Evolutionary conservation across 805 yeast species (phyloP).

Genomic region (Myxozyma monticola): DNA sequence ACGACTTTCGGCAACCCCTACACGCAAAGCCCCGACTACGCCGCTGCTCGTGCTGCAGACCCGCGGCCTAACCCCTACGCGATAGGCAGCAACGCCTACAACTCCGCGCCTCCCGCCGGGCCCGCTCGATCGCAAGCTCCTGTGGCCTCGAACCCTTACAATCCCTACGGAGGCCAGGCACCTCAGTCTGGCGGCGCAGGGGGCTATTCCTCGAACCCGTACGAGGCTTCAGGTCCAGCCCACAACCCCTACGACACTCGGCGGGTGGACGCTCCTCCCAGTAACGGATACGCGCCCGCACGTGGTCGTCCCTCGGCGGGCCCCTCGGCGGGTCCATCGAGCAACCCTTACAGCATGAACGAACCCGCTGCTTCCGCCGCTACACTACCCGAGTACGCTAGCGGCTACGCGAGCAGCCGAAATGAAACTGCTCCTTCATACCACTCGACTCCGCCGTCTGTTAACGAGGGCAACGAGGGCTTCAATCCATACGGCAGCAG

Average conservation of each 20-base stretch:
- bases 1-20: constrained; percentile 10
- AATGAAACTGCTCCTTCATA: constrained; percentile 4
- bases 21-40: constrained; percentile 5
- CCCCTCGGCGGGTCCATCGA: background rate
- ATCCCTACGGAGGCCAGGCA: background rate
- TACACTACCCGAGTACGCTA: constrained; percentile 7
- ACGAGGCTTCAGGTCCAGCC: constrained; percentile 4
- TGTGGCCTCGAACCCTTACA: too few relatives aligned
- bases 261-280: background rate
- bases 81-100: constrained; percentile 7
- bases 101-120: constrained; percentile 7
- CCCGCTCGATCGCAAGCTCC: background rate
- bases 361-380: constrained; percentile 1
- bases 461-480: background rate
- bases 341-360: constrained; percentile 1
- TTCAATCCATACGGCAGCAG: background rate
- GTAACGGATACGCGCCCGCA: constrained; percentile 6
- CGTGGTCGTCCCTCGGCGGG: constrained; percentile 1
- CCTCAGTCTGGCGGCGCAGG: too few relatives aligned
- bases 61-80: constrained; percentile 17
- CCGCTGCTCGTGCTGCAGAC: background rate
- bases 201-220: constrained; percentile 13
- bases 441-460: constrained; percentile 4
- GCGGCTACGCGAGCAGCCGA: too few relatives aligned
- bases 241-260: constrained; percentile 20